Conservation (phyloP, 2,329 filamentous ascomycete species). For the Coniochaeta prunicola region DNA sequence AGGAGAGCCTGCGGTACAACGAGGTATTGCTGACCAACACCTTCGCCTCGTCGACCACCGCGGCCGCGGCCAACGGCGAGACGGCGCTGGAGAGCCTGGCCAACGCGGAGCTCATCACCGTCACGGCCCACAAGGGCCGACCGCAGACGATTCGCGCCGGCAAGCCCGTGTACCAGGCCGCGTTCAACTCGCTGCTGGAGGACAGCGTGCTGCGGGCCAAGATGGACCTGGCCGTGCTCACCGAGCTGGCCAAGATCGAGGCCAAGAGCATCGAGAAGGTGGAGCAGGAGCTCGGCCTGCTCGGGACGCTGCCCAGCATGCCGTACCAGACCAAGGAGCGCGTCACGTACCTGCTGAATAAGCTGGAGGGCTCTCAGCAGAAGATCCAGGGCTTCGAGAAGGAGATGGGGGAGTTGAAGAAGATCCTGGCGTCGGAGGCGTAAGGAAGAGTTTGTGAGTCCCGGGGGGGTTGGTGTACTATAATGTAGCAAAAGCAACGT, state of each 20-base stretch:
- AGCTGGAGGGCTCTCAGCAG: constrained; percentile 65
- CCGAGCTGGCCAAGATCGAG: constrained; percentile 64
- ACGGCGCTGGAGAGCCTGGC: constrained; percentile 71
- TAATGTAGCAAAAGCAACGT: no score
- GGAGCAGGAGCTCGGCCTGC: constrained; percentile 65
- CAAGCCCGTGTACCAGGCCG: constrained; percentile 78
- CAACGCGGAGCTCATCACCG: constrained; percentile 76
- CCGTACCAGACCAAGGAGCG: constrained; percentile 61
- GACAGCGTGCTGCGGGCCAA: constrained; percentile 68
- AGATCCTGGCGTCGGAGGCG: constrained; percentile 44
- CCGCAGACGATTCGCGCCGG: constrained; percentile 73
- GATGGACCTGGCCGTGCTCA: constrained; percentile 64
- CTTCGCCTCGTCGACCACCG: constrained; percentile 53
- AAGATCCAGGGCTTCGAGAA: constrained; percentile 69
- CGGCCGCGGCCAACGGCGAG: constrained; percentile 56
- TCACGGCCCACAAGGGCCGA: constrained; percentile 66
- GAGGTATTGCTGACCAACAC: constrained; percentile 71
- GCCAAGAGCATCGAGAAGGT: constrained; percentile 68
- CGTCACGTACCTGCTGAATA: constrained; percentile 64
- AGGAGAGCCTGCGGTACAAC: constrained; percentile 71
- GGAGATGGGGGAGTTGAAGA: constrained; percentile 66
- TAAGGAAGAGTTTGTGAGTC: no score
- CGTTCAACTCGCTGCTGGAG: constrained; percentile 64
- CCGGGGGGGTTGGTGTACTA: no score
- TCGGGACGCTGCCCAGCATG: constrained; percentile 65